These are phyloP conservation scores for Cercospora nicotianae DNA, from an alignment of 2,329 filamentous ascomycete genomes.

Conservation along the genomic window DNA sequence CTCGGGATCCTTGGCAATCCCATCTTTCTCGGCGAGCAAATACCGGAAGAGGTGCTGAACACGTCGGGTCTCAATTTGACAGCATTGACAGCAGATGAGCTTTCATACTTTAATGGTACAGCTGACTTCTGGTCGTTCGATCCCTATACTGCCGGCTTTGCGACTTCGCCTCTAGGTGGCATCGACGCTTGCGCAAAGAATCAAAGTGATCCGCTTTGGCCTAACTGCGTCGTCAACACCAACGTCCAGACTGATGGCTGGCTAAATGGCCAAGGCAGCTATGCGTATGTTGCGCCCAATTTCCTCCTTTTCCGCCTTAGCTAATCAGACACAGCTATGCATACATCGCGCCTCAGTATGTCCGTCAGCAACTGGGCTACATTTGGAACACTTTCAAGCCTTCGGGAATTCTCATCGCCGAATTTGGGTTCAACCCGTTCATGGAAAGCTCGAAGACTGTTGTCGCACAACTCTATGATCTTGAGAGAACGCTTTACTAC, in stretches of 20 bases:
- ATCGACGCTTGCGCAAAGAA: conserved; percentile 42
- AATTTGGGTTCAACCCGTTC: conserved; percentile 47
- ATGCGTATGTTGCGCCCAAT: conserved; percentile 8
- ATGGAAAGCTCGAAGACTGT: conserved; percentile 48
- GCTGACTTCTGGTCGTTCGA: conserved; percentile 43
- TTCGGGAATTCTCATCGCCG: conserved; percentile 43
- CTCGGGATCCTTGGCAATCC: conserved; percentile 56
- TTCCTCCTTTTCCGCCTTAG: neutral
- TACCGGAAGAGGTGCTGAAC: conserved; percentile 53
- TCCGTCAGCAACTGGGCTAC: conserved; percentile 58
- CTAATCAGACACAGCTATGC: conserved; percentile 19
- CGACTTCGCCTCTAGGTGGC: conserved; percentile 40
- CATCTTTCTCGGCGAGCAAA: conserved; percentile 51
- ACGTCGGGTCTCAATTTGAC: conserved; percentile 49
- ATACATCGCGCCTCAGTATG: conserved; percentile 59
- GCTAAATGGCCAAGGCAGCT: conserved; percentile 29
- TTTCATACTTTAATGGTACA: conserved; percentile 38
- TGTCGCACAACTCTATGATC: conserved; percentile 48
- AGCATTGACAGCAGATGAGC: conserved; percentile 50
- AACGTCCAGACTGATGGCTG: conserved; percentile 30
- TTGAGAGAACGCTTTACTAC: conserved; percentile 37
- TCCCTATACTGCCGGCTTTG: conserved; percentile 41
- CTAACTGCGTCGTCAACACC: conserved; percentile 32
- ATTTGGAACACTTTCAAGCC: conserved; percentile 59
- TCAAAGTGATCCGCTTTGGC: conserved; percentile 38